Evolutionary conservation across 2,329 filamentous ascomycete species (phyloP), one percentile per base, ranked within the genome.

Genomic region (Aspergillus eucalypticola): DNA sequence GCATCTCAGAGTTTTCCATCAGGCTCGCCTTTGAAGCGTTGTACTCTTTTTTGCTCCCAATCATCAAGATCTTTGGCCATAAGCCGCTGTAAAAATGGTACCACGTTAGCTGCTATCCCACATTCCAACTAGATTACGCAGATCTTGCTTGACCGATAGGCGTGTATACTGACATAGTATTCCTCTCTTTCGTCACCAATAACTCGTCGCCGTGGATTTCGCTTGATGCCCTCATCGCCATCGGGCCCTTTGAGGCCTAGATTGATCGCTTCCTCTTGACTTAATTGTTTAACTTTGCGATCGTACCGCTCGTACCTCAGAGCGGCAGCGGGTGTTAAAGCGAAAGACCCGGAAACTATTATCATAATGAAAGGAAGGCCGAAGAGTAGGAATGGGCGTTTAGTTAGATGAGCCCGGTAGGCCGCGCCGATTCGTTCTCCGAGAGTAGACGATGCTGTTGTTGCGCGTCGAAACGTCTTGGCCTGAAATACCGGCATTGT

Each of bases 31-130:
- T 91, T 88, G 62, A 97, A 83, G 73, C 95, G 84, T 80, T 96
- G 88, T 10, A 98, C 92, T 56, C 96, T 87, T 78, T 95, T 96
- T 79, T 98, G 95, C 75, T 98, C 94, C 95, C 95, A 99, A 72
- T 92, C 86, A 71, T 99, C 94, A 62, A 98, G 79, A 73, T 98
- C 95, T 76, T 96, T 96, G 32, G 91, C 90, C 67, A 91, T 90
- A 41, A 91, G 81, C 78, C 88, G 86, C 90, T 95, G 76, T 59
- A 39, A 25, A 10, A 55, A 8, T 53, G 46, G 56, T 17, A 32
- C 17, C 13, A 19, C 25, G 52, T 70, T 59, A 71, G 66, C 41
- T 39, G 38, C 54, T 21, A 27, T 50, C 46, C 17, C n/a, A 17
- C 15, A 49, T 27, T 3, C 5, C 8, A 32, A n/a, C 38, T 11